Percentiles rank a stretch among this genome's conserved stretches.
phyloP scores from a whole-genome alignment of 2,329 filamentous ascomycete genomes.

The Talaromyces marneffei region DNA sequence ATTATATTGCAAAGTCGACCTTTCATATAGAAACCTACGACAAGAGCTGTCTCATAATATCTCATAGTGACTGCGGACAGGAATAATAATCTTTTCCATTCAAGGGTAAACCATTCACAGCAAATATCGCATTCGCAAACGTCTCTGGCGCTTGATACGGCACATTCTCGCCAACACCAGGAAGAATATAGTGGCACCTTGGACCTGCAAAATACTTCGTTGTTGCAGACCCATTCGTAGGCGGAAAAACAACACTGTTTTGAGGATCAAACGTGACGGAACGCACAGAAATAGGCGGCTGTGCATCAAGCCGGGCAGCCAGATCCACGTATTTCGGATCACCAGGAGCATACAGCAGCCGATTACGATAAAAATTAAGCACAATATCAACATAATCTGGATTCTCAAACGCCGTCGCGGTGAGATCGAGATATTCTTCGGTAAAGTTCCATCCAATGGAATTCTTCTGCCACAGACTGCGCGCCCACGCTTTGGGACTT shows the following conservation, averaged over 20 bases:
- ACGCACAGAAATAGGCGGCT: conserved; percentile 13
- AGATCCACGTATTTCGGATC: conserved; percentile 4
- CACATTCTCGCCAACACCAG: conserved; percentile 14
- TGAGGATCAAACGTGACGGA: conserved; percentile 16
- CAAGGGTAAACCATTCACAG: conserved; percentile 7
- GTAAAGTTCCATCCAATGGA: conserved; percentile 21
- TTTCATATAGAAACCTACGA: no score
- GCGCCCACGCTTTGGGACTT: conserved; percentile 18
- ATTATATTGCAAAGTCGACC: not conserved
- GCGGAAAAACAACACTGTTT: conserved; percentile 14
- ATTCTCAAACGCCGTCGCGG: conserved; percentile 15
- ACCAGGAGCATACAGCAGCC: conserved; percentile 13
- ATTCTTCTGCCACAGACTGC: conserved; percentile 22
- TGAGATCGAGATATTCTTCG: conserved; percentile 18
- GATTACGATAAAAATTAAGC: conserved; percentile 15
- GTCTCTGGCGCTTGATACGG: conserved; percentile 12
- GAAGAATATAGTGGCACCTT: conserved; percentile 12
- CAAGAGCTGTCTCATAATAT: not conserved
- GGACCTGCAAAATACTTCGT: conserved; percentile 13
- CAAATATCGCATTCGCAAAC: conserved; percentile 15
- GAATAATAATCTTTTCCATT: not conserved
- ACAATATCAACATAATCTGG: conserved; percentile 17
- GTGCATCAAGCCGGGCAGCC: conserved; percentile 7
- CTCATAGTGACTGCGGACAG: not conserved
- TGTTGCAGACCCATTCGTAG: conserved; percentile 11